Percentiles rank a stretch among this genome's conserved stretches.
These are phyloP conservation scores for Scopulariopsis brevicaulis DNA, from an alignment of 2,329 filamentous ascomycete genomes.

Conservation along the genomic window DNA sequence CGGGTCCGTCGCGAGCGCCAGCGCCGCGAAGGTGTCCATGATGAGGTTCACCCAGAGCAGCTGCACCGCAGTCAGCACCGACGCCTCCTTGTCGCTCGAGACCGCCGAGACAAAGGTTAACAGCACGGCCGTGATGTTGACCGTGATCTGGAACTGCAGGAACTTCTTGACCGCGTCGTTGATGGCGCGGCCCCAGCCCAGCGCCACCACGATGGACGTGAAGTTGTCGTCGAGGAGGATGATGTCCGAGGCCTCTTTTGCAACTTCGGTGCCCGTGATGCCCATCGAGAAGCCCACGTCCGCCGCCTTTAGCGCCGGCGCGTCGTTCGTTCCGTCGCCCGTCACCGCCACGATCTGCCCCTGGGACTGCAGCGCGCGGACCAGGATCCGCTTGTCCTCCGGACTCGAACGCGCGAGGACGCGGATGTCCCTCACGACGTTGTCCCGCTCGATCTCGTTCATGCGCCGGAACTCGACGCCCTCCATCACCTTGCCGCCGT, in stretches of 20 bases:
- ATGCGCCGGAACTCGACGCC: slow-evolving; percentile 43
- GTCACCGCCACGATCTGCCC: slow-evolving; percentile 52
- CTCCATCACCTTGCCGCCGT: slow-evolving; percentile 45
- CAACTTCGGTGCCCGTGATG: slow-evolving; percentile 54
- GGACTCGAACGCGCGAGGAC: slow-evolving; percentile 48
- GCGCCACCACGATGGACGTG: slow-evolving; percentile 51
- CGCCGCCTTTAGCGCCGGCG: slow-evolving; percentile 51
- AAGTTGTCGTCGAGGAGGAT: slow-evolving; percentile 60
- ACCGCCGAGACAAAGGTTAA: slow-evolving; percentile 55
- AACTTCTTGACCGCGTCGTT: slow-evolving; percentile 61
- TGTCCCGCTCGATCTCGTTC: slow-evolving; percentile 33
- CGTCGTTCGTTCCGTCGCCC: slow-evolving; percentile 58
- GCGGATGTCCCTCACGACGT: slow-evolving; percentile 35
- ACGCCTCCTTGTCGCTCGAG: slow-evolving; percentile 38
- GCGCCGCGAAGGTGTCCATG: slow-evolving; percentile 58
- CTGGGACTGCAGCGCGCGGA: slow-evolving; percentile 38
- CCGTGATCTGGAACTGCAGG: slow-evolving; percentile 59
- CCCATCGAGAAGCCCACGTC: slow-evolving; percentile 62
- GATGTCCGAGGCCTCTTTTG: slow-evolving; percentile 58
- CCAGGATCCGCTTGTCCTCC: slow-evolving; percentile 47
- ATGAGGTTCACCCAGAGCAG: slow-evolving; percentile 60
- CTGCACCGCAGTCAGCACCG: slow-evolving; percentile 55
- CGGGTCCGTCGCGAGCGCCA: slow-evolving; percentile 53
- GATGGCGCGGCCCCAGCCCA: slow-evolving; percentile 58
- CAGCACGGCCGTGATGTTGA: slow-evolving; percentile 57